These are phyloP conservation scores for Polyporus tsugae DNA, from an alignment of 1,284 basidiomycete species.

Conservation along the genomic window DNA sequence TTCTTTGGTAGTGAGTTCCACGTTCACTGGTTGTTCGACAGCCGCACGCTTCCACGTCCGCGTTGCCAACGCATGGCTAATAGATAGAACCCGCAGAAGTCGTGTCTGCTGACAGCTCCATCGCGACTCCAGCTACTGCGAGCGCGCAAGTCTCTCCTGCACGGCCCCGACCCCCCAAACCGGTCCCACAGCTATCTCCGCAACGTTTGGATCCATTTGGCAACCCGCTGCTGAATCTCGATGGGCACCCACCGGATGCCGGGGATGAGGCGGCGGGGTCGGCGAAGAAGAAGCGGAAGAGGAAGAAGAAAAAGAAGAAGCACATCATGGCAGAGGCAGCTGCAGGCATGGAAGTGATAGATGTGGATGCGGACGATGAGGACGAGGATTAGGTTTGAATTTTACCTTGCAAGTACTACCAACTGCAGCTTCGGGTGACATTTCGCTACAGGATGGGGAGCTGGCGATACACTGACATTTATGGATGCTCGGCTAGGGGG, in stretches of 20 bases:
- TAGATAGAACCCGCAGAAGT: slow-evolving; percentile 3
- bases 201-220: slow-evolving; percentile 19
- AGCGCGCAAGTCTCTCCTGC: background rate
- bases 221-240: slow-evolving; percentile 62
- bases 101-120: background rate
- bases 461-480: background rate
- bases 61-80: background rate
- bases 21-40: background rate
- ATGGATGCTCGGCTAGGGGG: background rate
- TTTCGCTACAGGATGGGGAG: background rate
- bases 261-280: slow-evolving; percentile 42
- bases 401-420: background rate
- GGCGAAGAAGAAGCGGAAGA: slow-evolving; percentile 59
- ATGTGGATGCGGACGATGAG: slow-evolving; percentile 14
- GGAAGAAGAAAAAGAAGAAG: slow-evolving; percentile 67
- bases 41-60: background rate
- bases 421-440: background rate
- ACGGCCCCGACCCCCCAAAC: background rate
- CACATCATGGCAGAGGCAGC: slow-evolving; percentile 33
- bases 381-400: slow-evolving; percentile 11
- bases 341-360: slow-evolving; percentile 5
- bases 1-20: slow-evolving; percentile 5
- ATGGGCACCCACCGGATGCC: slow-evolving; percentile 52
- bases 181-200: slow-evolving; percentile 11
- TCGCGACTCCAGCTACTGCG: background rate